Evolutionary conservation across 2,329 filamentous ascomycete genomes (phyloP).

Genomic region (Fusarium paranaense): DNA sequence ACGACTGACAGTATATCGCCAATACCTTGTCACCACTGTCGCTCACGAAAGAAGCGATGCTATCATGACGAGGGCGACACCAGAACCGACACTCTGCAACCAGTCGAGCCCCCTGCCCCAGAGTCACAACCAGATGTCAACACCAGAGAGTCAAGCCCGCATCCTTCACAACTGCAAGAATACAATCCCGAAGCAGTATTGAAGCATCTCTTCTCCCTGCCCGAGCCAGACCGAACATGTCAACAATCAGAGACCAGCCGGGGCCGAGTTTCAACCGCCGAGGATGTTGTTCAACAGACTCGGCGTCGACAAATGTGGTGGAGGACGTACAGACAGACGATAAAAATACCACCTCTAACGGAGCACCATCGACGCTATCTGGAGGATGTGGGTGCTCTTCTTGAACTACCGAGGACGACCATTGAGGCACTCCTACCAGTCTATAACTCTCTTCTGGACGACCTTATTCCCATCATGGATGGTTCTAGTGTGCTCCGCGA

Average conservation of each 20-base stretch:
- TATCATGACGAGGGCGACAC: constrained; percentile 5
- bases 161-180: neutral
- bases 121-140: neutral
- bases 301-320: constrained; percentile 14
- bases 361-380: constrained; percentile 19
- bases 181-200: constrained; percentile 23
- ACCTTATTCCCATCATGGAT: constrained; percentile 21
- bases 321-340: constrained; percentile 6
- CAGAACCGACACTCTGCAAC: neutral
- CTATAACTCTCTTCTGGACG: constrained; percentile 19
- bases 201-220: constrained; percentile 3
- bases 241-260: neutral
- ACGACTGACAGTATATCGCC: neutral
- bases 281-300: neutral
- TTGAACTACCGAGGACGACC: constrained; percentile 20
- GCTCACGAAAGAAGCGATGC: constrained; percentile 22
- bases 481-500: constrained; percentile 11
- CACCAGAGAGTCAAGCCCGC: constrained; percentile 4
- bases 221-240: neutral
- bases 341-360: neutral
- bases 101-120: neutral
- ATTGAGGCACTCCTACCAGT: constrained; percentile 14
- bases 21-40: constrained; percentile 21
- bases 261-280: neutral
- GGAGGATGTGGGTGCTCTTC: constrained; percentile 6